A percentile compares a stretch with the other conserved stretches of the same genome.
Evolutionary conservation across 2,329 filamentous ascomycete genomes (phyloP).

Genomic region (Talaromyces sp.): DNA sequence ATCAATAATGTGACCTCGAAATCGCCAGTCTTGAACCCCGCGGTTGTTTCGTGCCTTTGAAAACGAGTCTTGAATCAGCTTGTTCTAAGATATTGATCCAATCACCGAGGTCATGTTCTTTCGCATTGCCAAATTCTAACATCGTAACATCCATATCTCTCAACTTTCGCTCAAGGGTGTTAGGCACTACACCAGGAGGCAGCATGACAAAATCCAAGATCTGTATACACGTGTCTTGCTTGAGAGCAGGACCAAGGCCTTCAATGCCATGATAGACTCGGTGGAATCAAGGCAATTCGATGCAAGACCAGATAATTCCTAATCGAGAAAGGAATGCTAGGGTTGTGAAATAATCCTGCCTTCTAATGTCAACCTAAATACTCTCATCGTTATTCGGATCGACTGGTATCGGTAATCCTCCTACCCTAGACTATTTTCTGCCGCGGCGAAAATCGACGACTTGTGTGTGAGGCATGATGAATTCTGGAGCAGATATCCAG

Average conservation of each 20-base stretch:
- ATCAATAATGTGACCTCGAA: too few species aligned
- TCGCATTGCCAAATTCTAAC: slow-evolving; percentile 11
- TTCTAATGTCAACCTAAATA: background rate
- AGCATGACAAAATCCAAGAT: slow-evolving; percentile 15
- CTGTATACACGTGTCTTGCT: slow-evolving; percentile 15
- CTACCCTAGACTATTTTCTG: background rate
- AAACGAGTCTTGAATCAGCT: background rate
- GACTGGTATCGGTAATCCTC: background rate
- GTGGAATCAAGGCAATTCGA: too few species aligned
- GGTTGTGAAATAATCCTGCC: too few species aligned
- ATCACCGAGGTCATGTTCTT: background rate
- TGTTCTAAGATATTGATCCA: background rate
- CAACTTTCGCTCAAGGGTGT: slow-evolving; percentile 1
- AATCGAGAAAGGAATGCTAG: too few species aligned
- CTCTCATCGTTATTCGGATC: background rate
- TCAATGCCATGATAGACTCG: too few species aligned
- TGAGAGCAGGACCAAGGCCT: too few species aligned
- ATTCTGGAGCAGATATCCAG: background rate
- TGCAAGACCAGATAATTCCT: too few species aligned
- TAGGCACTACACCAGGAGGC: background rate
- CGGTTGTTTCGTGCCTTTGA: background rate
- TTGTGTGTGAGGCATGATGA: background rate
- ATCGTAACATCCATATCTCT: background rate
- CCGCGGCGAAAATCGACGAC: background rate
- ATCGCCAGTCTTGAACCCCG: too few species aligned